A percentile compares a stretch with the other conserved stretches of the same genome.
Conservation (phyloP, 2,329 filamentous ascomycete species). For the Xylaria sp. region DNA sequence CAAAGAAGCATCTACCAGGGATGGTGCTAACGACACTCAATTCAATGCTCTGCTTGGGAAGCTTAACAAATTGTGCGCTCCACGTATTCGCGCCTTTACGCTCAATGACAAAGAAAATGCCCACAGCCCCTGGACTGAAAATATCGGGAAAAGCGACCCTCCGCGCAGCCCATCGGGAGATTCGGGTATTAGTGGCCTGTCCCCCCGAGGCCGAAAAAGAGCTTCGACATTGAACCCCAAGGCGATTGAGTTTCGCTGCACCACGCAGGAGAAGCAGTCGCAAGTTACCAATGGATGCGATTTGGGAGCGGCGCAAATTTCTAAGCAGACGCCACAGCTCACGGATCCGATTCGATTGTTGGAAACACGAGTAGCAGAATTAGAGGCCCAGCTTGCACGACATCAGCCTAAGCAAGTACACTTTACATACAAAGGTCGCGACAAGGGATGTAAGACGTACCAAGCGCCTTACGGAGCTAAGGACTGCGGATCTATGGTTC, state of each 20-base stretch:
- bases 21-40: slow-evolving; percentile 11
- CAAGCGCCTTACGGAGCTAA: background rate
- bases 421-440: slow-evolving; percentile 8
- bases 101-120: slow-evolving; percentile 20
- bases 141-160: background rate
- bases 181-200: slow-evolving; percentile 36
- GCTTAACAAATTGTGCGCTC: slow-evolving; percentile 39
- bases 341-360: slow-evolving; percentile 27
- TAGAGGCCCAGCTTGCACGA: slow-evolving; percentile 32
- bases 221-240: slow-evolving; percentile 41
- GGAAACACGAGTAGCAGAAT: slow-evolving; percentile 33
- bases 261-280: slow-evolving; percentile 9
- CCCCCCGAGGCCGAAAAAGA: slow-evolving; percentile 27
- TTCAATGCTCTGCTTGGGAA: slow-evolving; percentile 41
- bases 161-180: slow-evolving; percentile 32
- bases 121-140: background rate
- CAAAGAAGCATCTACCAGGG: slow-evolving; percentile 1
- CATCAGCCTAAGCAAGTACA: slow-evolving; percentile 11
- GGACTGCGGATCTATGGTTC: background rate
- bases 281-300: slow-evolving; percentile 4
- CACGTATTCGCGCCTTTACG: slow-evolving; percentile 29
- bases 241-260: slow-evolving; percentile 41
- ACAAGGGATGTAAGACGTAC: slow-evolving; percentile 14
- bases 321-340: background rate
- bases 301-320: background rate